Percentiles rank a stretch among this genome's conserved stretches.
These are phyloP conservation scores for Gracilaria gracilis DNA, from an alignment of 23 red algal genomes.

Conservation along the genomic window DNA sequence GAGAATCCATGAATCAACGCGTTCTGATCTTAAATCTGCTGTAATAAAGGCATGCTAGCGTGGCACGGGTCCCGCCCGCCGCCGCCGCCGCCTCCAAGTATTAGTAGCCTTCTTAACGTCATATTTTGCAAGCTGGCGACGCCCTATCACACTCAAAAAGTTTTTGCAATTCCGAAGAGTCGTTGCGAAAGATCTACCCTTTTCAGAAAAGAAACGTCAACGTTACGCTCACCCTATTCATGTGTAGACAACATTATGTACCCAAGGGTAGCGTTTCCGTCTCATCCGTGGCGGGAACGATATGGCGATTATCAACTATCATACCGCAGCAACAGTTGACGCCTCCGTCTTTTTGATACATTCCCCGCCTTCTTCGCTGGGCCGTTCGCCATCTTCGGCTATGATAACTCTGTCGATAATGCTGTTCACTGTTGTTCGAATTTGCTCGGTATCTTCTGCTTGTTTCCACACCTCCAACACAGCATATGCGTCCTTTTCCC, in stretches of 20 bases:
- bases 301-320: not conserved
- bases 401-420: conserved; percentile 41
- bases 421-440: conserved; percentile 25
- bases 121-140: not conserved
- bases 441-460: conserved; percentile 20
- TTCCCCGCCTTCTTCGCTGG: not conserved
- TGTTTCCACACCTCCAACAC: conserved; percentile 50
- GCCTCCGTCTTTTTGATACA: not conserved
- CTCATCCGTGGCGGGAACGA: not conserved
- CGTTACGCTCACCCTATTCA: not conserved
- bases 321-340: not conserved
- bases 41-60: not conserved
- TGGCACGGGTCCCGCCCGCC: not conserved
- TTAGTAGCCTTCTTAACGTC: too few species aligned
- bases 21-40: not conserved
- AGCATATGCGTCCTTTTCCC: conserved; percentile 46
- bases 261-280: too few species aligned
- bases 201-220: not conserved
- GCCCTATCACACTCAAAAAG: not conserved
- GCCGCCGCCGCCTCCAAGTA: too few species aligned
- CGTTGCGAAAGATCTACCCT: not conserved
- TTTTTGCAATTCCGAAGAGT: not conserved
- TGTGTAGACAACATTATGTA: too few species aligned
- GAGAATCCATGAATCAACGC: not conserved
- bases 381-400: conserved; percentile 12